Conservation (phyloP, 1,284 basidiomycete species). For the Garcileccinum viscosum region DNA sequence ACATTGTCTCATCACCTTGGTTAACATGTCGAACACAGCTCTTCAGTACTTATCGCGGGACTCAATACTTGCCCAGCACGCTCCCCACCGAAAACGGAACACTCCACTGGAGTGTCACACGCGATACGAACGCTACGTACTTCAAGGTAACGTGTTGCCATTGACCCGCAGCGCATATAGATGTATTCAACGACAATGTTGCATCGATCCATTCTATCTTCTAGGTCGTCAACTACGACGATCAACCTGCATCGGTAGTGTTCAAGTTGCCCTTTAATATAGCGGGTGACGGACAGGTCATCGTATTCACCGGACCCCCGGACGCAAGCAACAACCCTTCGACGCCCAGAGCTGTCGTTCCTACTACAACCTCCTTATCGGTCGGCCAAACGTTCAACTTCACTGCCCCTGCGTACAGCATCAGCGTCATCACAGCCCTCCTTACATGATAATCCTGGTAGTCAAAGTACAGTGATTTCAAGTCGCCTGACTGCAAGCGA, state of each 20-base stretch:
- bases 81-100: slow-evolving; percentile 56
- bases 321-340: slow-evolving; percentile 62
- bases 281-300: slow-evolving; percentile 47
- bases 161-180: too few species aligned
- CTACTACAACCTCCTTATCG: slow-evolving; percentile 50
- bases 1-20: neutral
- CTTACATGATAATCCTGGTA: too few species aligned
- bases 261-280: slow-evolving; percentile 64
- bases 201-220: too few species aligned
- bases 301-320: slow-evolving; percentile 54
- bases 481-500: too few species aligned
- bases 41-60: slow-evolving; percentile 66
- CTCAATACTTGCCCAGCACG: slow-evolving; percentile 68
- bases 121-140: slow-evolving; percentile 49
- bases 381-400: slow-evolving; percentile 61
- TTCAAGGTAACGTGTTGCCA: slow-evolving; percentile 57
- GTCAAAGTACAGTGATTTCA: too few species aligned
- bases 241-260: slow-evolving; percentile 46
- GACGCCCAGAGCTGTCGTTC: slow-evolving; percentile 53
- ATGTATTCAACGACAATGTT: neutral
- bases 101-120: slow-evolving; percentile 67
- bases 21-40: slow-evolving; percentile 46
- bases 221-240: slow-evolving; percentile 61
- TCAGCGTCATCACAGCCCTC: slow-evolving; percentile 51
- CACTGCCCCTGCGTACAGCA: slow-evolving; percentile 62